Conservation (phyloP, 2,329 filamentous ascomycete species). For the Alternaria sp. region DNA sequence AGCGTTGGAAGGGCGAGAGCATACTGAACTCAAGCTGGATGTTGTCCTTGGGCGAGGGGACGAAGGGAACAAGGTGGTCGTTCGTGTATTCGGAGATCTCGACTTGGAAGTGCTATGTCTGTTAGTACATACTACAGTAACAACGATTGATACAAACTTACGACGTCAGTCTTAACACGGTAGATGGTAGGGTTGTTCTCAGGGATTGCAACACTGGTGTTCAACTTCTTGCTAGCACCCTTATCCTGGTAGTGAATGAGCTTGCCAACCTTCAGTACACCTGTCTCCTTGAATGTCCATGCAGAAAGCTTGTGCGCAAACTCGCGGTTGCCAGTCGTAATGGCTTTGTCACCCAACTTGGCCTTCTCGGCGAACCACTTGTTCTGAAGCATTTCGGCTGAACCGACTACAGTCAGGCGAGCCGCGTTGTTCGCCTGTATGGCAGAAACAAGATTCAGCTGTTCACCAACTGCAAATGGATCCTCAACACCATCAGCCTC, state of each 20-base stretch:
- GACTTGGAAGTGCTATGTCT: constrained; percentile 77
- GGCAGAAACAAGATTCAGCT: constrained; percentile 83
- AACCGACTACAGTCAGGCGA: constrained; percentile 83
- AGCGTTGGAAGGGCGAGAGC: constrained; percentile 95
- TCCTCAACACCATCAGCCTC: constrained; percentile 77
- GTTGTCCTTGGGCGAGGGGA: constrained; percentile 71
- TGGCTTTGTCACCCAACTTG: constrained; percentile 61
- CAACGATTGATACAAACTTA: constrained; percentile 61
- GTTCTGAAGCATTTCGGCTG: constrained; percentile 85
- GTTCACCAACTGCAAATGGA: constrained; percentile 81
- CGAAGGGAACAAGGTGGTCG: constrained; percentile 78
- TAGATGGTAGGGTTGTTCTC: constrained; percentile 84
- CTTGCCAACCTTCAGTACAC: constrained; percentile 83
- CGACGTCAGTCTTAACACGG: constrained; percentile 94
- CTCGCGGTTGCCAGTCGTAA: constrained; percentile 78
- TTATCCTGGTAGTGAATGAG: constrained; percentile 76
- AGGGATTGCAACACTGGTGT: constrained; percentile 51
- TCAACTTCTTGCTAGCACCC: constrained; percentile 60
- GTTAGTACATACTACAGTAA: constrained; percentile 15
- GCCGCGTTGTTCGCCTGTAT: constrained; percentile 94
- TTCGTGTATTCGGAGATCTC: constrained; percentile 85
- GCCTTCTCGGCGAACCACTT: constrained; percentile 87
- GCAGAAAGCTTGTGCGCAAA: constrained; percentile 85
- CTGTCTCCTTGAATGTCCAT: constrained; percentile 97
- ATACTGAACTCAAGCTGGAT: constrained; percentile 98